Evolutionary conservation across 108 stramenopile genomes (phyloP).

Genomic region (Nitzschia inconspicua): DNA sequence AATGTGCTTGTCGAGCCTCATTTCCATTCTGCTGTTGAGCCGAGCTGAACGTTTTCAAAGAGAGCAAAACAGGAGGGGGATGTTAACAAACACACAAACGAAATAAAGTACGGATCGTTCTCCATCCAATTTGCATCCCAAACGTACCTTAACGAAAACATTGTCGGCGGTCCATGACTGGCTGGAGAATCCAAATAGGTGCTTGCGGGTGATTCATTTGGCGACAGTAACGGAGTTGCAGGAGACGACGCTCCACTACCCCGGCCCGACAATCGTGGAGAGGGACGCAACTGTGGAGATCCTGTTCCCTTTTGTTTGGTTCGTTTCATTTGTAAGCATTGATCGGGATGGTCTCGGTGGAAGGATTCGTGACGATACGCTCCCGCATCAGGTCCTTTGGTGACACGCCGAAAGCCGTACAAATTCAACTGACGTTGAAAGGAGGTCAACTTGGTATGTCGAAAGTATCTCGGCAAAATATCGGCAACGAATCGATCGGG

Average conservation of each 20-base stretch:
- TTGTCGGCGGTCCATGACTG: constrained; percentile 1
- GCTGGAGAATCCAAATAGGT: constrained; percentile 25
- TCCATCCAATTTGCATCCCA: neutral
- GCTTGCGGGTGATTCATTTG: constrained; percentile 26
- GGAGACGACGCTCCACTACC: constrained; percentile 13
- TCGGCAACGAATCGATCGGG: constrained; percentile 72
- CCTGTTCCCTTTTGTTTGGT: constrained; percentile 78
- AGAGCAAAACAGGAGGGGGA: neutral
- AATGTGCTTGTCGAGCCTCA: constrained; percentile 37
- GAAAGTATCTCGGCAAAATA: constrained; percentile 84
- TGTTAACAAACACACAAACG: neutral
- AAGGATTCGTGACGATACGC: constrained; percentile 93
- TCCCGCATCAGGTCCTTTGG: constrained; percentile 88
- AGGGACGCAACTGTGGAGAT: constrained; percentile 37
- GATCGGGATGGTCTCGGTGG: constrained; percentile 85
- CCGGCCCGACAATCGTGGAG: constrained; percentile 40
- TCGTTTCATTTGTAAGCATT: constrained; percentile 82
- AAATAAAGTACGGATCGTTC: neutral
- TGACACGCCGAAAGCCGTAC: constrained; percentile 85
- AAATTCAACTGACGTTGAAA: constrained; percentile 91
- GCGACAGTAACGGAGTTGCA: constrained; percentile 8
- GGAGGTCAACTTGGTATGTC: constrained; percentile 88
- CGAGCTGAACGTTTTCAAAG: constrained; percentile 4
- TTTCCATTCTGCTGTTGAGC: neutral
- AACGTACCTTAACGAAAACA: constrained; percentile 4